A percentile compares a stretch with the other conserved stretches of the same genome.
These are phyloP conservation scores for Kodamaea fungicola DNA, from an alignment of 1,139 yeast species.

Conservation along the genomic window DNA sequence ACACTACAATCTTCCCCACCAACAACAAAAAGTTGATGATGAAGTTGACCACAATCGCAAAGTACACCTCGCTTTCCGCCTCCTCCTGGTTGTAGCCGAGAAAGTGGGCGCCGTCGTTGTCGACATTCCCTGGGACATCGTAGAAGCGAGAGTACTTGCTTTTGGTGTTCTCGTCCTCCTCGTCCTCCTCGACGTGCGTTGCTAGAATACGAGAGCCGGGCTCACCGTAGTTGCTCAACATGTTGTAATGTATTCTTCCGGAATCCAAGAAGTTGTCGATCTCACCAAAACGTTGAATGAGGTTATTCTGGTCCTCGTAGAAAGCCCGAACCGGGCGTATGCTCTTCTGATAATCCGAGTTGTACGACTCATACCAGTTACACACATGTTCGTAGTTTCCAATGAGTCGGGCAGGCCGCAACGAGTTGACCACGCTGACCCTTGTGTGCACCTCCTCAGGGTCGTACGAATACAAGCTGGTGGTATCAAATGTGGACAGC, in stretches of 20 bases:
- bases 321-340: conserved; percentile 26
- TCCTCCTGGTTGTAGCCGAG: conserved; percentile 48
- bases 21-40: conserved; percentile 57
- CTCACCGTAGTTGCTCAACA: conserved; percentile 59
- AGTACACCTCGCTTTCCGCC: conserved; percentile 41
- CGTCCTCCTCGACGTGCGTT: conserved; percentile 22
- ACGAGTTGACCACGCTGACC: conserved; percentile 30
- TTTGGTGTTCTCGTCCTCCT: conserved; percentile 10
- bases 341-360: conserved; percentile 21
- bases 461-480: conserved; percentile 18
- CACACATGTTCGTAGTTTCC: conserved; percentile 48
- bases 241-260: conserved; percentile 58
- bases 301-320: conserved; percentile 53
- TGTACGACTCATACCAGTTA: conserved; percentile 43
- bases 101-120: conserved; percentile 50
- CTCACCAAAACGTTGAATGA: conserved; percentile 54
- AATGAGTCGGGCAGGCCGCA: conserved; percentile 56
- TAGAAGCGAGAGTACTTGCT: conserved; percentile 28
- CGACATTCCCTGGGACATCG: conserved; percentile 60
- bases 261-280: conserved; percentile 69
- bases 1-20: conserved; percentile 61
- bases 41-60: conserved; percentile 67
- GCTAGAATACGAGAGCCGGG: conserved; percentile 23
- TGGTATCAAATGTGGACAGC: conserved; percentile 11
- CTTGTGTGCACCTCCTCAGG: conserved; percentile 24